Base-by-base conservation (phyloP, 352 stramenopile genomes). In the Globisporangium polare region DNA sequence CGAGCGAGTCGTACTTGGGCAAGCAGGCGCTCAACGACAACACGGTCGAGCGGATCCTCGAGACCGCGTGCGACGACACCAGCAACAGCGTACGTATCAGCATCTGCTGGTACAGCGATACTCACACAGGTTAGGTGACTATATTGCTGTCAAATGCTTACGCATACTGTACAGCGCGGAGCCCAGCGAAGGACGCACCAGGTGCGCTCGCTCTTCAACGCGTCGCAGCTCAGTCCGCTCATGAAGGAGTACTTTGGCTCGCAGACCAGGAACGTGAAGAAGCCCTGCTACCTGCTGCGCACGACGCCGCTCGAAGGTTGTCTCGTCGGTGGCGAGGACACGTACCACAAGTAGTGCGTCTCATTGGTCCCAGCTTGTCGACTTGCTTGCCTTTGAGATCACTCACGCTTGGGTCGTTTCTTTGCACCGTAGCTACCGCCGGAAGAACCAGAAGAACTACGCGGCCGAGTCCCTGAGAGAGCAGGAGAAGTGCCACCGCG, bases 191-290 rank as follows among this genome's bases (percentile, higher is more conserved):
- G 83, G 2, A 82, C 78, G 9, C 83, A 90, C 46, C 88, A 95
- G 58, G 62, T 86, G 41, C 78, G 84, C 5, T 69, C 72, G 5
- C 67, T 81, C 42, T 96, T 96, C 62, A 90, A 96, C 52, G 73
- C 84, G 31, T 82, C 88, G 24, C 85, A 93, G 66, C 63, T 93
- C 29, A 92, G 83, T 62, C 81, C 80, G 51, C 70, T 92, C 12
- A 80, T 94, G 75, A 89, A 92, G 42, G 75, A 91, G 46, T 92
- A 85, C 59, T 75, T 92, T 58, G 74, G 70, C 3, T 77, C 76
- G 1, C 76, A 80, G 37, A 81, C 57, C 31, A 83, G 78, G 60
- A 85, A 71, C 54, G 60, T 79, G 7, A 90, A 88, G 68, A 89
- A 88, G 54, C 74, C 73, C 26, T 88, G 77, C 62, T 90, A 83